Conservation (phyloP, 352 stramenopile genomes). For the Globisporangium parvum region DNA sequence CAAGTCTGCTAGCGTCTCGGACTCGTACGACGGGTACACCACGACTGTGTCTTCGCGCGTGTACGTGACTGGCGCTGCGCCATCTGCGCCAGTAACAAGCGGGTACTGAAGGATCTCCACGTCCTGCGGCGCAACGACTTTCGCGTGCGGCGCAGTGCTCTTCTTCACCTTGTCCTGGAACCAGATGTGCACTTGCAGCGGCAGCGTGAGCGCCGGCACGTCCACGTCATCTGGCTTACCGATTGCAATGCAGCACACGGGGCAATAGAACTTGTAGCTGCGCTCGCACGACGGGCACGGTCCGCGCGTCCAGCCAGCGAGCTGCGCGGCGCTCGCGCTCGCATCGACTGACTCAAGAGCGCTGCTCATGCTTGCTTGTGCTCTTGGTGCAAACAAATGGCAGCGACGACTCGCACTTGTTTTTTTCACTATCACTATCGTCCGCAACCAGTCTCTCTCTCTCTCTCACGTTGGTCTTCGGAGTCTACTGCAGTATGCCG, state of each 20-base stretch:
- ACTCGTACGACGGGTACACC: conserved; percentile 75
- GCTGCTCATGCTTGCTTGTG: too few species aligned
- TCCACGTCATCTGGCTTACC: conserved; percentile 39
- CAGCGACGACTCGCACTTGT: too few species aligned
- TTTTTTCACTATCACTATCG: too few species aligned
- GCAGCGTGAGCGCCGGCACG: conserved; percentile 54
- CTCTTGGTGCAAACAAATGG: too few species aligned
- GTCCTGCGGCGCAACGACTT: conserved; percentile 63
- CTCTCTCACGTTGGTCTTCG: too few species aligned
- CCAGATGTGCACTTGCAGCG: conserved; percentile 77
- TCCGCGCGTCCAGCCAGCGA: conserved; percentile 39
- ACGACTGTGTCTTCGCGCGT: conserved; percentile 58
- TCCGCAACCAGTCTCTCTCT: too few species aligned
- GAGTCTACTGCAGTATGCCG: too few species aligned
- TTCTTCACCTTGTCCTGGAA: conserved; percentile 89
- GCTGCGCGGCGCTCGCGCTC: not conserved
- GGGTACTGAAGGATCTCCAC: conserved; percentile 67
- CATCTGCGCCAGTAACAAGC: conserved; percentile 16
- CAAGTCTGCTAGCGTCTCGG: conserved; percentile 59
- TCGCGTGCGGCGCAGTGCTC: conserved; percentile 83
- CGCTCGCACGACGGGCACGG: conserved; percentile 57
- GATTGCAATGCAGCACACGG: conserved; percentile 57
- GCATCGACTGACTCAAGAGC: not conserved
- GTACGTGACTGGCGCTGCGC: conserved; percentile 27
- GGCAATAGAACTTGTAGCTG: conserved; percentile 88